Conservation (phyloP, 495 filamentous ascomycete species). For the Xanthoparmelia taractica region DNA sequence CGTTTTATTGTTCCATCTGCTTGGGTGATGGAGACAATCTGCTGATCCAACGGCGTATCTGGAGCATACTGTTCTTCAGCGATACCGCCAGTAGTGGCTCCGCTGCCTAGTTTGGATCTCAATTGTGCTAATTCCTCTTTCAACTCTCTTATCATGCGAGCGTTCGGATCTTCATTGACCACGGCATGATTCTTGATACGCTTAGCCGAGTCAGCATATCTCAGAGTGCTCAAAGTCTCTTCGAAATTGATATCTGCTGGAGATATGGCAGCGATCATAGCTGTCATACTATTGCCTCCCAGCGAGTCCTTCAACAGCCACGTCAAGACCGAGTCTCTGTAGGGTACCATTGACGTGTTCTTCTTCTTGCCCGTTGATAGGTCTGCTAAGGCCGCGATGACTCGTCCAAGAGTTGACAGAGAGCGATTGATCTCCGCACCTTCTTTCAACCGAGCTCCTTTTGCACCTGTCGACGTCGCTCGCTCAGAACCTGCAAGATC, state of each 20-base stretch:
- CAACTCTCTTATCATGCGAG: slow-evolving; percentile 94
- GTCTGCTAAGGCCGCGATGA: slow-evolving; percentile 94
- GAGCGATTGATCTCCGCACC: slow-evolving; percentile 98
- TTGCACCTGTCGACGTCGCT: slow-evolving; percentile 92
- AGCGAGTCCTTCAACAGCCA: slow-evolving; percentile 97
- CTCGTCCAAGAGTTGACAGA: slow-evolving; percentile 91
- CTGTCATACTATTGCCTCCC: slow-evolving; percentile 98
- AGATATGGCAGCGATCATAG: slow-evolving; percentile 98
- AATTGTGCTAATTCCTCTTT: slow-evolving; percentile 90
- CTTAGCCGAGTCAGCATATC: slow-evolving; percentile 97
- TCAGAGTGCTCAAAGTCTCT: slow-evolving; percentile 88
- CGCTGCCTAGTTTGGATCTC: slow-evolving; percentile 75
- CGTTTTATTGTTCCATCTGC: slow-evolving; percentile 82
- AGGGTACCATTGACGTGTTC: slow-evolving; percentile 78
- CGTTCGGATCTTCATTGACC: slow-evolving; percentile 98
- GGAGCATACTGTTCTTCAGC: slow-evolving; percentile 79
- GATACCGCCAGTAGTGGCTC: slow-evolving; percentile 39
- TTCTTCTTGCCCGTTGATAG: slow-evolving; percentile 81
- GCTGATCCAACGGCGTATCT: slow-evolving; percentile 85
- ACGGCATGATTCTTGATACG: slow-evolving; percentile 99
- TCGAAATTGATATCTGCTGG: slow-evolving; percentile 99
- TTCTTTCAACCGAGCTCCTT: slow-evolving; percentile 92
- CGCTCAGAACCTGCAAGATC: slow-evolving; percentile 97
- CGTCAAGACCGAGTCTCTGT: slow-evolving; percentile 92
- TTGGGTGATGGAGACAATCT: slow-evolving; percentile 90